Percentiles rank a stretch among this genome's conserved stretches.
phyloP scores from a whole-genome alignment of 2,329 filamentous ascomycete genomes.

The Trichocomaceae sp. region DNA sequence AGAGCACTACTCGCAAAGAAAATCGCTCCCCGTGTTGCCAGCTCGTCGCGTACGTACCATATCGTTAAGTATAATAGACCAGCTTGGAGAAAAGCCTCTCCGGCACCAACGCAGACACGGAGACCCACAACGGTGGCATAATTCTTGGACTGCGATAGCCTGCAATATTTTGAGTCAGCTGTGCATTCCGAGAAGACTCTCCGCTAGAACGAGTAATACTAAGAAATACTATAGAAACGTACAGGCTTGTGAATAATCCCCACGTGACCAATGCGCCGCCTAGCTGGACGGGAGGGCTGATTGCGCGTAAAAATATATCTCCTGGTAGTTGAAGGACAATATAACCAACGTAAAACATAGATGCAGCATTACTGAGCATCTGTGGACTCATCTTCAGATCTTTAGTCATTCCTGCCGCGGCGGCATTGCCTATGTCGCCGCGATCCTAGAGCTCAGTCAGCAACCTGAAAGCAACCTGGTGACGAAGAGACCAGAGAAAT shows the following conservation, averaged over 20 bases:
- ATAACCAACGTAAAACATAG: background rate
- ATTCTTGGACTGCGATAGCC: background rate
- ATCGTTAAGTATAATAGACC: conserved; percentile 26
- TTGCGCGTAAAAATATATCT: background rate
- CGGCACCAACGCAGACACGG: background rate
- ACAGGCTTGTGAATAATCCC: background rate
- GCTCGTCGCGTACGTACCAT: conserved; percentile 6
- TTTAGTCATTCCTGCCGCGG: background rate
- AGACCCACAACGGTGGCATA: background rate
- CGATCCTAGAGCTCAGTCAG: background rate
- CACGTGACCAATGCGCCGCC: background rate
- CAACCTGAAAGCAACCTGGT: too few relatives aligned
- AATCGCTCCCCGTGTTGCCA: conserved; percentile 16
- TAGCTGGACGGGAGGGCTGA: background rate
- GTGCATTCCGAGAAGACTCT: background rate
- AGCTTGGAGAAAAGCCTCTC: conserved; percentile 23
- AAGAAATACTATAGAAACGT: background rate
- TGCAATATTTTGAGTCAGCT: too few relatives aligned
- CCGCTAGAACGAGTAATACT: background rate
- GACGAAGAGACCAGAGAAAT: background rate
- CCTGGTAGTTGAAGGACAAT: background rate
- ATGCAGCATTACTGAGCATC: background rate
- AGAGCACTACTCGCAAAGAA: conserved; percentile 16
- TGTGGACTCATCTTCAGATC: background rate
- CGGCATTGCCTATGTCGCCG: background rate